Evolutionary conservation across 179 eudicot species (phyloP).

Genomic region (Corrigiola litoralis): DNA sequence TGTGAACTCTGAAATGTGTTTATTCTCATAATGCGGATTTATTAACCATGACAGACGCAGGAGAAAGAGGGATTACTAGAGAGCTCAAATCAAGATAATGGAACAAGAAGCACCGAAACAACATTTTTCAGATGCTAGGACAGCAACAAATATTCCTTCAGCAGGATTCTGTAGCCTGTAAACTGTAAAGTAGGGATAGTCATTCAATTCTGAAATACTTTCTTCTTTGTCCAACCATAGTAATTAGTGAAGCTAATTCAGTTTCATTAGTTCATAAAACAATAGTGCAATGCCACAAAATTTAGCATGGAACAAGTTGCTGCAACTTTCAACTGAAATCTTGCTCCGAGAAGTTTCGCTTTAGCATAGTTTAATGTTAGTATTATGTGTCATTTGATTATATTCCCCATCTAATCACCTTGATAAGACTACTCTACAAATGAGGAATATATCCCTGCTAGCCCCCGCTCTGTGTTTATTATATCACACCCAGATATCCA

Average conservation of each 20-base stretch:
- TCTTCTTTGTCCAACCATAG: neutral
- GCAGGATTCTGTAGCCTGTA: too few relatives aligned
- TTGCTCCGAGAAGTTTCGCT: neutral
- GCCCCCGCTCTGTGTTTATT: neutral
- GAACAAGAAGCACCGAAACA: too few relatives aligned
- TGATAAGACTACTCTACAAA: constrained; percentile 11
- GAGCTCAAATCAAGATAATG: too few relatives aligned
- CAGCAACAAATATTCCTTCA: too few relatives aligned
- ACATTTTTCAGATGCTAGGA: too few relatives aligned
- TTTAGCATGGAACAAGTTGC: constrained; percentile 1
- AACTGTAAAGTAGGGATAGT: too few relatives aligned
- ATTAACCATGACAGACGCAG: too few relatives aligned
- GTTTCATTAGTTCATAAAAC: neutral
- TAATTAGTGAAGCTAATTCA: neutral
- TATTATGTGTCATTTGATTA: neutral
- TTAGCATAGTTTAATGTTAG: neutral
- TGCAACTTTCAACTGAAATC: neutral
- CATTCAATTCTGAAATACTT: neutral
- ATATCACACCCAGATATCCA: neutral
- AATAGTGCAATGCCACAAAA: neutral
- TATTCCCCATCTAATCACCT: constrained; percentile 12
- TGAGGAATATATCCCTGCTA: constrained; percentile 22
- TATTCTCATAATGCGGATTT: too few relatives aligned
- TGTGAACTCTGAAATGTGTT: too few relatives aligned
- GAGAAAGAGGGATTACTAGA: too few relatives aligned